phyloP scores from a whole-genome alignment of 139 green algal genomes.

The Pleodorina starrii region DNA sequence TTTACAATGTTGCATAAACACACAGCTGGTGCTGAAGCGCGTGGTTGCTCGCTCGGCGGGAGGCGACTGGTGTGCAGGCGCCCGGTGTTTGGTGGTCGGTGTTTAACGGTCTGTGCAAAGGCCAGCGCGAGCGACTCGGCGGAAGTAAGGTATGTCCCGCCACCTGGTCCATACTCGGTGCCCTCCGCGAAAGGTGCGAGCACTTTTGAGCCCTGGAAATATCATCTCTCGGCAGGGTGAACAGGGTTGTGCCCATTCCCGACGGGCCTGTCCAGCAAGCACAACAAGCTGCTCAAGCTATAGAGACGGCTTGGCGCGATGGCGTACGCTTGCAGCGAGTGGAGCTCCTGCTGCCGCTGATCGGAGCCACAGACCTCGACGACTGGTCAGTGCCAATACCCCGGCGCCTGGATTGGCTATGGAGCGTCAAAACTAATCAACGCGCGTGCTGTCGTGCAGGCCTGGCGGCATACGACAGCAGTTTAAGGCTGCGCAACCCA shows the following conservation, averaged over 20 bases:
- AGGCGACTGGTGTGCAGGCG: not conserved
- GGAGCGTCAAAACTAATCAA: not conserved
- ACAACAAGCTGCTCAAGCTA: conserved; percentile 74
- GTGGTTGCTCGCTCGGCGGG: not conserved
- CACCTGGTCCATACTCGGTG: not conserved
- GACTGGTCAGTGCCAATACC: conserved; percentile 77
- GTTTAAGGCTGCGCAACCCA: conserved; percentile 84
- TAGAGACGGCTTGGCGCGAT: conserved; percentile 70
- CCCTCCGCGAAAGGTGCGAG: not conserved
- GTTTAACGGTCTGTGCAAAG: not conserved
- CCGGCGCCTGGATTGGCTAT: not conserved
- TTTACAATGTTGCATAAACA: conserved; percentile 6
- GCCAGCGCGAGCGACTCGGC: conserved; percentile 17
- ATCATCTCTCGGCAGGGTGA: not conserved
- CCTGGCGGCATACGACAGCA: conserved; percentile 91
- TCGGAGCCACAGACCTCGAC: conserved; percentile 93
- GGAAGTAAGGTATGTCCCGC: not conserved
- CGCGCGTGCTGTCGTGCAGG: conserved; percentile 58
- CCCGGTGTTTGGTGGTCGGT: not conserved
- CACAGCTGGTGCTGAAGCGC: not conserved
- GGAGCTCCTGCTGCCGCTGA: conserved; percentile 91
- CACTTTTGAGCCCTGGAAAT: not conserved
- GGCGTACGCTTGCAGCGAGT: conserved; percentile 78
- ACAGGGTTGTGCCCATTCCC: conserved; percentile 46
- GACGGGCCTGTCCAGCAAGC: conserved; percentile 64